Conservation (phyloP, 2,329 filamentous ascomycete genomes). For the Alternaria solani region DNA sequence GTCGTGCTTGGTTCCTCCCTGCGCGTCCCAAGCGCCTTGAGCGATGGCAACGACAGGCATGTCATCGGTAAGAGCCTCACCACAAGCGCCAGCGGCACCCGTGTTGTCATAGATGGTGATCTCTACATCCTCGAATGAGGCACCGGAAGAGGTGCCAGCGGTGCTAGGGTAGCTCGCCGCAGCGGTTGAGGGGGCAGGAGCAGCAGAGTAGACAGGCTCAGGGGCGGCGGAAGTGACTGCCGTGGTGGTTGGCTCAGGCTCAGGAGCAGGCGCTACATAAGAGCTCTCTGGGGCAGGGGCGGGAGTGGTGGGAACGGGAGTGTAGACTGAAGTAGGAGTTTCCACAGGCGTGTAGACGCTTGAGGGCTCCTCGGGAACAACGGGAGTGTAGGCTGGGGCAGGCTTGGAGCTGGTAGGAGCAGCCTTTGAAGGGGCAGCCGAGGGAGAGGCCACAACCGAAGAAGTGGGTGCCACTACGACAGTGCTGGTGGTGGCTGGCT, state of each 20-base stretch:
- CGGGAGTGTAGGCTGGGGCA: slow-evolving; percentile 23
- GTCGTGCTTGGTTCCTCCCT: slow-evolving; percentile 42
- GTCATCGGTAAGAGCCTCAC: slow-evolving; percentile 31
- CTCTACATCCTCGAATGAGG: slow-evolving; percentile 32
- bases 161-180: slow-evolving; percentile 11
- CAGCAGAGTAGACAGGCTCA: slow-evolving; percentile 9
- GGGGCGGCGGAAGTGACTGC: background rate
- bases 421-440: slow-evolving; percentile 16
- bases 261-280: slow-evolving; percentile 11
- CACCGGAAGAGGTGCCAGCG: slow-evolving; percentile 11
- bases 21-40: slow-evolving; percentile 26
- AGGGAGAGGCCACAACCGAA: slow-evolving; percentile 16
- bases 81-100: slow-evolving; percentile 43
- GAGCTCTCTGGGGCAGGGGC: slow-evolving; percentile 16
- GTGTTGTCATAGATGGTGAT: slow-evolving; percentile 48
- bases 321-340: slow-evolving; percentile 12
- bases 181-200: slow-evolving; percentile 13
- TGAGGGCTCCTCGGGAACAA: slow-evolving; percentile 15
- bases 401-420: slow-evolving; percentile 3
- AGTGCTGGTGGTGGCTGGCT: slow-evolving; percentile 29
- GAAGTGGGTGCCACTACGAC: slow-evolving; percentile 21
- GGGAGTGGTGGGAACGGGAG: slow-evolving; percentile 16
- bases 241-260: slow-evolving; percentile 15
- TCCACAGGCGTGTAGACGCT: slow-evolving; percentile 24
- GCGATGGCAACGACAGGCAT: slow-evolving; percentile 43